Base-by-base conservation (phyloP, 495 filamentous ascomycete genomes). In the Cercophora scortea region DNA sequence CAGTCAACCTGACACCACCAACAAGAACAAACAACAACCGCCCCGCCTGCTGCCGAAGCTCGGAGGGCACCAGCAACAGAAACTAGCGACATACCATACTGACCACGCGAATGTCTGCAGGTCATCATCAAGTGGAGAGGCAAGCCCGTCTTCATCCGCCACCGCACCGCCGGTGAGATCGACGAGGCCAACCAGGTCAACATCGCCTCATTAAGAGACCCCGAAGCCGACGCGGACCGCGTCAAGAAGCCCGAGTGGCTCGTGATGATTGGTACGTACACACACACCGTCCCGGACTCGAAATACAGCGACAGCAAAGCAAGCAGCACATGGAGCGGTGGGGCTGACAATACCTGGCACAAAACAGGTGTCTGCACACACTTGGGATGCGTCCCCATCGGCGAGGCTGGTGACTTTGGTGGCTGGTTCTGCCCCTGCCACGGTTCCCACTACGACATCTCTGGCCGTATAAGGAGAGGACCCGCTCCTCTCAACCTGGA, bases 361-460 rank as follows among this genome's bases (percentile, higher is more conserved):
- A 34, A 13, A 39, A 45, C 55, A 92, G 88, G 89, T 71, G 90
- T 99, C 71, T 99, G 93, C 85, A 99, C 93, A 63, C 93, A 99
- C 72, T 77, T 99, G 63, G 93, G 93, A 71, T 99, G 93, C 78
- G 93, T 99, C 49, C 93, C 93, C 58, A 97, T 99, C 71, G 93
- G 93, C 68, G 93, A 99, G 79, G 87, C 93, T 55, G 93, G 93
- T 68, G 94, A 99, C 71, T 99, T 77, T 69, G 93, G 93, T 64
- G 93, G 93, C 64, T 99, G 93, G 93, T 99, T 99, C 85, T 99
- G 93, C 79, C 93, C 93, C 55, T 99, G 93, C 85, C 93, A 99
- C 81, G 93, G 93, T 68, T 96, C 90, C 51, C 93, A 99, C 79
- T 99, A 99, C 82, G 93, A 99, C 73, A 96, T 99, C 73, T 95